Evolutionary conservation across 2,329 filamentous ascomycete genomes (phyloP).

Genomic region (Phyllosticta citribraziliensis): DNA sequence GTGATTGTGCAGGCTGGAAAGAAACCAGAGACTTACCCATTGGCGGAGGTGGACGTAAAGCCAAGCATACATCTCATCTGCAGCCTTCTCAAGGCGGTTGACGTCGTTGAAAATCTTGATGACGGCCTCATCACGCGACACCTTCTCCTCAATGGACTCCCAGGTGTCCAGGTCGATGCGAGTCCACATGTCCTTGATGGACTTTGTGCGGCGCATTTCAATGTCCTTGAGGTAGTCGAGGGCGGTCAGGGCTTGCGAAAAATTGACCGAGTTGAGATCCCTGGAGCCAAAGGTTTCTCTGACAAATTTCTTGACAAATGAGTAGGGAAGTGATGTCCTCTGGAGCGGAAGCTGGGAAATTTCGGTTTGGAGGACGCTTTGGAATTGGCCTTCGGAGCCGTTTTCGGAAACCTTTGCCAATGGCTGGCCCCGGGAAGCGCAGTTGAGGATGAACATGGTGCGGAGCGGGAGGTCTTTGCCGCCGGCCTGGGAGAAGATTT

Average conservation of each 20-base stretch:
- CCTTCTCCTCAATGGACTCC: slow-evolving; percentile 32
- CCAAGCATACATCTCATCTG: slow-evolving; percentile 41
- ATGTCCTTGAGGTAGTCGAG: slow-evolving; percentile 58
- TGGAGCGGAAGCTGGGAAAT: slow-evolving; percentile 50
- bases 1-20: slow-evolving; percentile 7
- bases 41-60: slow-evolving; percentile 52
- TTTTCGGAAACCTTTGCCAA: slow-evolving; percentile 26
- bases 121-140: slow-evolving; percentile 41
- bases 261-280: slow-evolving; percentile 50
- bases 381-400: slow-evolving; percentile 32
- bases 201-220: slow-evolving; percentile 47
- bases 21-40: slow-evolving; percentile 42
- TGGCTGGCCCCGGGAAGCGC: slow-evolving; percentile 40
- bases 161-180: slow-evolving; percentile 8
- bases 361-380: slow-evolving; percentile 43
- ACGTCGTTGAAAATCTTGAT: slow-evolving; percentile 7
- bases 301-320: slow-evolving; percentile 54
- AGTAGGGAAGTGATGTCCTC: slow-evolving; percentile 51
- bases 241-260: slow-evolving; percentile 54
- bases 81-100: slow-evolving; percentile 4
- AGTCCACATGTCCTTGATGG: slow-evolving; percentile 34
- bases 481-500: slow-evolving; percentile 46
- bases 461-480: slow-evolving; percentile 57
- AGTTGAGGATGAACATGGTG: slow-evolving; percentile 60
- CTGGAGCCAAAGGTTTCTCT: slow-evolving; percentile 22